Percentiles rank a stretch among this genome's conserved stretches.
phyloP scores from a whole-genome alignment of 2,329 filamentous ascomycete species.

The Aspergillus glaucus region DNA sequence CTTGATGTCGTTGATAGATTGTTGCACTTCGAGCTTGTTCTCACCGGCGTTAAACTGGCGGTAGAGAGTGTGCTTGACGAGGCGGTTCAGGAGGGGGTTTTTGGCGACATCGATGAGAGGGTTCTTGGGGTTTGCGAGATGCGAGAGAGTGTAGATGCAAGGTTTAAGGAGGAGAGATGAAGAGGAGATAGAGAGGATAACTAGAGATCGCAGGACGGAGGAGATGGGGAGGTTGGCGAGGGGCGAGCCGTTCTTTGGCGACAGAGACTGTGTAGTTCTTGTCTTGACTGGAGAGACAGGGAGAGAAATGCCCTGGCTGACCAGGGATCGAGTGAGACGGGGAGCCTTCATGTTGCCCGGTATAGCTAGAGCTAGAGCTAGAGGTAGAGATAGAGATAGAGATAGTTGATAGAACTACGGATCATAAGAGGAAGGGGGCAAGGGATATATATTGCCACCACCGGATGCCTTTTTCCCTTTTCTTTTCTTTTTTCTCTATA shows the following conservation, averaged over 20 bases:
- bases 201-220: slow-evolving; percentile 30
- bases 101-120: slow-evolving; percentile 43
- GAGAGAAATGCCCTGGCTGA: slow-evolving; percentile 12
- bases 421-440: not conserved
- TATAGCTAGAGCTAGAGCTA: not conserved
- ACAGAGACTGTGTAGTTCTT: slow-evolving; percentile 4
- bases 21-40: slow-evolving; percentile 43
- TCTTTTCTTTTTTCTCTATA: not conserved
- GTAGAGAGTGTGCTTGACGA: slow-evolving; percentile 46
- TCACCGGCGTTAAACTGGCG: slow-evolving; percentile 54
- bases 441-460: not conserved
- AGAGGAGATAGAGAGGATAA: slow-evolving; percentile 33
- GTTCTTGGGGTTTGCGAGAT: slow-evolving; percentile 43
- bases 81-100: slow-evolving; percentile 41
- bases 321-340: slow-evolving; percentile 20
- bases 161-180: slow-evolving; percentile 57
- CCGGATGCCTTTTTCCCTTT: too few relatives aligned
- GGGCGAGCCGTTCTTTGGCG: slow-evolving; percentile 23
- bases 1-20: slow-evolving; percentile 42
- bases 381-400: not conserved
- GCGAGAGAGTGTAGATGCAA: slow-evolving; percentile 63
- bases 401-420: not conserved
- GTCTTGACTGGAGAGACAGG: too few relatives aligned
- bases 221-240: slow-evolving; percentile 32
- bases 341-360: slow-evolving; percentile 21